Conservation (phyloP, 352 stramenopile species). For the Aphanomyces stellatus region DNA sequence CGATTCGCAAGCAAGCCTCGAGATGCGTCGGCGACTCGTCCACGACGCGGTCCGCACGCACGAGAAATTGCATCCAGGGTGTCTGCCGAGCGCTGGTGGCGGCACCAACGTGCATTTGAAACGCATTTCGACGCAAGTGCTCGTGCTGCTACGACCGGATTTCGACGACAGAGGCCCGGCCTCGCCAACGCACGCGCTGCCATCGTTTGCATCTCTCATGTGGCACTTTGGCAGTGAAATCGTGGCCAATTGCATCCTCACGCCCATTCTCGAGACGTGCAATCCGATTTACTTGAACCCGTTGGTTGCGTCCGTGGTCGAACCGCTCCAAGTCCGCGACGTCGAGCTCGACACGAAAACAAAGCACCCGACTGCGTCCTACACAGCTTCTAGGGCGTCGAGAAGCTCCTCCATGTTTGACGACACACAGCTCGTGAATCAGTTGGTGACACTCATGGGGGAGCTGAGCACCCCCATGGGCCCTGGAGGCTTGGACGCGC, state of each 20-base stretch:
- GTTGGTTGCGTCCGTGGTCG: neutral
- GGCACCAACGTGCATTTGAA: neutral
- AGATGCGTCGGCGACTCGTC: neutral
- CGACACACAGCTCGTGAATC: neutral
- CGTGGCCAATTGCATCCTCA: conserved; percentile 7
- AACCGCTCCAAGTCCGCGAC: neutral
- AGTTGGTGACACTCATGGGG: neutral
- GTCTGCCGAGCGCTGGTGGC: neutral
- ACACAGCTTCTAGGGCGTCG: neutral
- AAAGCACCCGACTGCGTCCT: neutral
- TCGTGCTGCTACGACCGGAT: neutral
- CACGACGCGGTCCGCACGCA: neutral
- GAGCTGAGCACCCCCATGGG: neutral
- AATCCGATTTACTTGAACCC: conserved; percentile 9
- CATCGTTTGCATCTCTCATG: neutral
- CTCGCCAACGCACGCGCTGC: neutral
- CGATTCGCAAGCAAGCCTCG: neutral
- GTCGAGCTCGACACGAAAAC: neutral
- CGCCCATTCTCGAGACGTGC: neutral
- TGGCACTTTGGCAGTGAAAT: conserved; percentile 14
- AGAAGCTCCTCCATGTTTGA: neutral
- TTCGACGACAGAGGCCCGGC: neutral
- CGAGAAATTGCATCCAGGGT: neutral
- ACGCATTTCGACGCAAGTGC: neutral
- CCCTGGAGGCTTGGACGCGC: neutral